Base-by-base conservation (phyloP, 306 rosid genomes). In the Sphenostylis stenocarpa region DNA sequence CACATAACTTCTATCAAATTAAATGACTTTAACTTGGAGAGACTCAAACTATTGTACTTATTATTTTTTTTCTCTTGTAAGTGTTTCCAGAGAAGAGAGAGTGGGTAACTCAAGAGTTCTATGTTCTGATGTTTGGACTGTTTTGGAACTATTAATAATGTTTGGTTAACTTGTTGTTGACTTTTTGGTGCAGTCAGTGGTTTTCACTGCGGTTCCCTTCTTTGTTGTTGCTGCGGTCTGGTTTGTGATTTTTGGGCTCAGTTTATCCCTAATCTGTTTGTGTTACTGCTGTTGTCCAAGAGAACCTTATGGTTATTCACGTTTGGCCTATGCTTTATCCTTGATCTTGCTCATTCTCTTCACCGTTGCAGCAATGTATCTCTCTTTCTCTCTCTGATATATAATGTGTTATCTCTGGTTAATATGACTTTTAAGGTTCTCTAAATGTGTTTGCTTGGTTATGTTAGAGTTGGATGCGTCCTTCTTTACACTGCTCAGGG, bases 191-290 rank as follows among this genome's bases (percentile, higher is more conserved):
- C 89, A 95, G 97, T 92, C 98, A 16, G 97, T 95, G 53, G 88
- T 58, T 77, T 81, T 85, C 62, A 95, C 99, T 29, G 94, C 97
- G 9, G 90, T 67, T 28, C 98, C 99, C 66, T 95, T 95, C 85
- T 85, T 91, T 48, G 38, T 80, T 31, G 52, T 87, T 72, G 97
- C 96, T 21, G 80, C 19, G 19, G 84, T 81, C 16, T 95, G 99
- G 99, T 92, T 95, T 39, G 85, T 88, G 87, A n/a, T 92, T 38
- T 92, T 89, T 39, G 98, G 90, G 67, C 70, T 95, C 15, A 26
- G 41, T 78, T 85, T 95, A 76, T 86, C 51, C 72, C 0, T 89
- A 60, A 85, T 84, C 67, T 95, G 94, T 64, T 53, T 88, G 26
- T 86, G 92, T 62, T 67, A 85, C 60, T 95, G 99, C 84, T 95